phyloP scores from a whole-genome alignment of 352 stramenopile genomes.

The Globisporangium irregulare region DNA sequence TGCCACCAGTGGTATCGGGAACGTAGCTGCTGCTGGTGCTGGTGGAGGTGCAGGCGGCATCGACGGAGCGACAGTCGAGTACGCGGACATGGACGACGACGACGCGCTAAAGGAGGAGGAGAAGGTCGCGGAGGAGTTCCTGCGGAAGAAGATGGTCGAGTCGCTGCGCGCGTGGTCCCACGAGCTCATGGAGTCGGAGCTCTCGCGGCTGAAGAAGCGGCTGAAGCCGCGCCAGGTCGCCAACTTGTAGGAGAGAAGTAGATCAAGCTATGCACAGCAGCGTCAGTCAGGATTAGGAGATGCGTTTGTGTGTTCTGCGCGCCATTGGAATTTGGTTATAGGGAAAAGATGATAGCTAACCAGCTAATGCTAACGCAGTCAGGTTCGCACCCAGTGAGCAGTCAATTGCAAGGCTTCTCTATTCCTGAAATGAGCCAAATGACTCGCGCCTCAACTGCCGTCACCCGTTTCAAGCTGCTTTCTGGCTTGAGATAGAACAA shows the following conservation, averaged over 20 bases:
- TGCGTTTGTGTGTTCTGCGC: slow-evolving; percentile 2
- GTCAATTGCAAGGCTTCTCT: not conserved
- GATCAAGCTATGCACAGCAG: not conserved
- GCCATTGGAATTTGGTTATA: not conserved
- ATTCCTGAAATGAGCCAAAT: not conserved
- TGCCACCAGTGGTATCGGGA: slow-evolving; percentile 13
- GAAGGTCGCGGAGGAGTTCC: slow-evolving; percentile 43
- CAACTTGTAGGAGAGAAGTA: slow-evolving; percentile 29
- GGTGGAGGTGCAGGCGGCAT: not conserved
- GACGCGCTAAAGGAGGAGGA: slow-evolving; percentile 34
- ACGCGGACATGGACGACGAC: slow-evolving; percentile 37
- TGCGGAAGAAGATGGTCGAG: slow-evolving; percentile 81
- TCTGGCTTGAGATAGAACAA: not conserved
- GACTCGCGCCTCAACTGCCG: not conserved
- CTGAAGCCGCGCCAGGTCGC: slow-evolving; percentile 61
- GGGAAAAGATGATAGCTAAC: not conserved
- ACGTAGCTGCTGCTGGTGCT: slow-evolving; percentile 11
- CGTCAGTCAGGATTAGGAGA: not conserved
- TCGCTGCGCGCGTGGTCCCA: slow-evolving; percentile 65
- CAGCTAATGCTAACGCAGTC: not conserved
- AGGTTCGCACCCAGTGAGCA: not conserved
- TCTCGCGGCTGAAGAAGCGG: slow-evolving; percentile 67
- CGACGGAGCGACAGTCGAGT: slow-evolving; percentile 22
- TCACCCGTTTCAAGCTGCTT: slow-evolving; percentile 1
- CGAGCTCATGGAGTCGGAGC: slow-evolving; percentile 63